Base-by-base conservation (phyloP, 139 green algal genomes). In the Klebsormidium nitens region DNA sequence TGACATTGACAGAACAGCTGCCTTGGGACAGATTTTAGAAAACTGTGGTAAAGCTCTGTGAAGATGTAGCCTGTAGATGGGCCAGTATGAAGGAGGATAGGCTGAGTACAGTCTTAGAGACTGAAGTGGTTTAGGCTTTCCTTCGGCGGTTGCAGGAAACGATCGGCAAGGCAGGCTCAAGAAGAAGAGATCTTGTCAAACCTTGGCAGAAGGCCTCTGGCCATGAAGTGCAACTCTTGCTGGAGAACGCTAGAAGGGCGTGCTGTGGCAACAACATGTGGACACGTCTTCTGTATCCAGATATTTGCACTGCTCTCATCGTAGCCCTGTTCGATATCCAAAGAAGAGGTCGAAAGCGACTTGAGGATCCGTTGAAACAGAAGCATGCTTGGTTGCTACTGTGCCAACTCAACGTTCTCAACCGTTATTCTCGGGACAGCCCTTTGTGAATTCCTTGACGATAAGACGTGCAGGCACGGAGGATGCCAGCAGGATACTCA, bases 191-290 rank as follows among this genome's bases (percentile, higher is more conserved):
- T n/a, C n/a, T n/a, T n/a, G n/a, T n/a, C n/a, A n/a, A n/a, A n/a
- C n/a, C n/a, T n/a, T n/a, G n/a, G n/a, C n/a, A n/a, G n/a, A n/a
- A n/a, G n/a, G n/a, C n/a, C n/a, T n/a, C n/a, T n/a, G n/a, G 52
- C 52, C 37, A 70, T 74, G 66, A 70, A 70, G 52, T 74, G 66
- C 66, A 74, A 74, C 26, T 35, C 52, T 36, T 74, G 66, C 44
- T 71, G 66, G 66, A 66, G 35, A 55, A 36, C 34, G 28, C 66
- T 74, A 29, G 66, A 74, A 3, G 55, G 29, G 52, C 55, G 55
- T 14, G 66, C 28, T 2, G 55, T 74, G n/a, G 66, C 55, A 50
- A 74, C 66, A 6, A 57, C 52, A 23, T 74, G 66, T 66, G 66
- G 66, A 3, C 66, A 74, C 29, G 32, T 74, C 11, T 74, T 67